These are phyloP conservation scores for Juncus effusus DNA, from an alignment of 176 grass and related monocot species.

Conservation along the genomic window DNA sequence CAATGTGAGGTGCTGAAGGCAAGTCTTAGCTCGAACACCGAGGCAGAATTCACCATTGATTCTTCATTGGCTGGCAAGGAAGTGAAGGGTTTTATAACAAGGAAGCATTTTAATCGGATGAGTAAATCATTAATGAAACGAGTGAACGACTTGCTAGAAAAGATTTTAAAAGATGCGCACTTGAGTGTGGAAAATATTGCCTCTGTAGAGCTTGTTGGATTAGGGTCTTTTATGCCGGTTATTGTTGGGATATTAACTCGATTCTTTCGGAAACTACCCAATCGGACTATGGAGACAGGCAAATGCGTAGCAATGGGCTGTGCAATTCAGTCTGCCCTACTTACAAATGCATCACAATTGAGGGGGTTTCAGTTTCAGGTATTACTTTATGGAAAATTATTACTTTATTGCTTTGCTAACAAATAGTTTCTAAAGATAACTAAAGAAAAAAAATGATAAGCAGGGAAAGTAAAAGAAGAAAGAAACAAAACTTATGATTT, in stretches of 20 bases:
- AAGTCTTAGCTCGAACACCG: constrained; percentile 54
- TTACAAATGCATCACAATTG: no score
- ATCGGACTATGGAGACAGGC: no score
- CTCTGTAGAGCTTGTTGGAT: constrained; percentile 68
- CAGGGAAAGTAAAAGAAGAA: no score
- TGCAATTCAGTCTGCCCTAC: no score
- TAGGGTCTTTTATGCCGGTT: constrained; percentile 64
- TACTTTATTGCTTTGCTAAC: no score
- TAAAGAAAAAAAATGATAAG: no score
- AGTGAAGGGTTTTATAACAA: constrained; percentile 63
- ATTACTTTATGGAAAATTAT: no score
- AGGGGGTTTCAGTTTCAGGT: no score
- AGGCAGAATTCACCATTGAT: constrained; percentile 60
- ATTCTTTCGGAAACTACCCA: constrained; percentile 61
- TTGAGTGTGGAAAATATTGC: constrained; percentile 36
- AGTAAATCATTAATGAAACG: constrained; percentile 42
- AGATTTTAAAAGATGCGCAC: constrained; percentile 43
- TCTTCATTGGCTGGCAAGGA: constrained; percentile 50
- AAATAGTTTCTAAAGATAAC: no score
- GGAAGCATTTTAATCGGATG: constrained; percentile 69
- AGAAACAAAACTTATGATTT: no score
- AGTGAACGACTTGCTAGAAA: constrained; percentile 53
- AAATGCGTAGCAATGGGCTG: no score
- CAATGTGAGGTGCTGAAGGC: constrained; percentile 67
- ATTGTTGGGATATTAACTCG: constrained; percentile 67